These are phyloP conservation scores for Pleurotus citrinopileatus DNA, from an alignment of 768 basidiomycete genomes.

Conservation along the genomic window DNA sequence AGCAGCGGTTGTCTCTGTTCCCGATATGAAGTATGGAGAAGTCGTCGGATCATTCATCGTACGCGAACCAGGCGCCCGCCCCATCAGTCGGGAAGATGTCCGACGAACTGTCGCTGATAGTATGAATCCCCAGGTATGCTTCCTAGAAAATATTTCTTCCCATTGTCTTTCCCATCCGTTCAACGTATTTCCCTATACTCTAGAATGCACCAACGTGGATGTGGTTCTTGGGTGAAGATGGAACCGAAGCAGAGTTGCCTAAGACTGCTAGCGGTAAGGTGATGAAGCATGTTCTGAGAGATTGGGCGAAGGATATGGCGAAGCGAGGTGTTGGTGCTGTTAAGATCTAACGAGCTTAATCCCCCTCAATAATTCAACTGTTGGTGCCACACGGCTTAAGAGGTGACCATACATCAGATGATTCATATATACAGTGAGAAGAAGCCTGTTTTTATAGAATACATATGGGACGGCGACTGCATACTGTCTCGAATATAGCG, in stretches of 20 bases:
- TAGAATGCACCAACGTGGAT: slow-evolving; percentile 82
- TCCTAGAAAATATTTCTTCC: no score
- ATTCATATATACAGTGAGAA: no score
- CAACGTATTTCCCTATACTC: slow-evolving; percentile 3
- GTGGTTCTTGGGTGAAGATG: slow-evolving; percentile 77
- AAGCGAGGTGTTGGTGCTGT: slow-evolving; percentile 38
- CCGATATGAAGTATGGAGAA: slow-evolving; percentile 67
- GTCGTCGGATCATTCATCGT: slow-evolving; percentile 81
- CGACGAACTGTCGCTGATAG: slow-evolving; percentile 46
- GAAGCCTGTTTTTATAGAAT: no score
- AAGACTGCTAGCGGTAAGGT: slow-evolving; percentile 90
- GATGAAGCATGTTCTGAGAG: slow-evolving; percentile 73
- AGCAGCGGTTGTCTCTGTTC: slow-evolving; percentile 72
- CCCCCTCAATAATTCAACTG: neutral
- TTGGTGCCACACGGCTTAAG: no score
- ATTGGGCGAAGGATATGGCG: slow-evolving; percentile 62
- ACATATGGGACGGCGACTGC: no score
- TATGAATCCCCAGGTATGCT: slow-evolving; percentile 84
- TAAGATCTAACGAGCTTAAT: neutral
- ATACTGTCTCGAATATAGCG: no score
- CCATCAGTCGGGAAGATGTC: slow-evolving; percentile 49
- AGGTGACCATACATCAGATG: no score
- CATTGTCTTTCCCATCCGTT: slow-evolving; percentile 2
- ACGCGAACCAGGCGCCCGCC: slow-evolving; percentile 35
- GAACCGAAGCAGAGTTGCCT: slow-evolving; percentile 55